Evolutionary conservation across 1,139 yeast genomes (phyloP).

Genomic region (Taphrina pruni): DNA sequence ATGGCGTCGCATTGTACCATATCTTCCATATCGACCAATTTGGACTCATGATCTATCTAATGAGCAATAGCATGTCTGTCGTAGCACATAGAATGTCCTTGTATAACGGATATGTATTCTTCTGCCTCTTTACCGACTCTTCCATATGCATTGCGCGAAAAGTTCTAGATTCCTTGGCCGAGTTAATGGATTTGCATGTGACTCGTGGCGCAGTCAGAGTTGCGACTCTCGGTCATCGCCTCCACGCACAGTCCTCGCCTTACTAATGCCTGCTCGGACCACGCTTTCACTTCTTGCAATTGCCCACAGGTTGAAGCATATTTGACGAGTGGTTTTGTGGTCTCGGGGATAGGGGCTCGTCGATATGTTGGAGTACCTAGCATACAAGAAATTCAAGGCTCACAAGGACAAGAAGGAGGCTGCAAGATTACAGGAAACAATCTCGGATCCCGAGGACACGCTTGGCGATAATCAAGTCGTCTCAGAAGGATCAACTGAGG

Average conservation of each 20-base stretch:
- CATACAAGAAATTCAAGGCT: slow-evolving; percentile 30
- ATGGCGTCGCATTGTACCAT: background rate
- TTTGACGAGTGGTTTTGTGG: too few species aligned
- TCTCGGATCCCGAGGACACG: background rate
- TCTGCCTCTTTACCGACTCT: too few species aligned
- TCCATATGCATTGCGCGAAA: too few species aligned
- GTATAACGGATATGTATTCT: too few species aligned
- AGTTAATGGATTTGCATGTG: background rate
- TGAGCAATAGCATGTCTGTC: too few species aligned
- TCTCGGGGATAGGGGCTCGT: background rate
- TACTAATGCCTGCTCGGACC: background rate
- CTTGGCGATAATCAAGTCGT: slow-evolving; percentile 2
- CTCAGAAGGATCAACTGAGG: background rate
- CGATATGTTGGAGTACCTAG: slow-evolving; percentile 32
- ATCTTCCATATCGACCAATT: background rate
- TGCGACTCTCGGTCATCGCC: slow-evolving; percentile 2
- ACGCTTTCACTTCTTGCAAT: background rate
- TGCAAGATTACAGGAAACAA: background rate
- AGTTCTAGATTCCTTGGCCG: background rate
- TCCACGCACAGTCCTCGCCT: background rate
- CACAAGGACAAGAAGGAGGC: slow-evolving; percentile 7
- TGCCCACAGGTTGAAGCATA: background rate
- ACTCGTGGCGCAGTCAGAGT: background rate
- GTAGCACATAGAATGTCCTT: too few species aligned
- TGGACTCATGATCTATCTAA: too few species aligned